Evolutionary conservation across 202 grass and related monocot genomes (phyloP), one percentile per base, ranked within the genome.

Genomic region (Hordeum pubiflorum): DNA sequence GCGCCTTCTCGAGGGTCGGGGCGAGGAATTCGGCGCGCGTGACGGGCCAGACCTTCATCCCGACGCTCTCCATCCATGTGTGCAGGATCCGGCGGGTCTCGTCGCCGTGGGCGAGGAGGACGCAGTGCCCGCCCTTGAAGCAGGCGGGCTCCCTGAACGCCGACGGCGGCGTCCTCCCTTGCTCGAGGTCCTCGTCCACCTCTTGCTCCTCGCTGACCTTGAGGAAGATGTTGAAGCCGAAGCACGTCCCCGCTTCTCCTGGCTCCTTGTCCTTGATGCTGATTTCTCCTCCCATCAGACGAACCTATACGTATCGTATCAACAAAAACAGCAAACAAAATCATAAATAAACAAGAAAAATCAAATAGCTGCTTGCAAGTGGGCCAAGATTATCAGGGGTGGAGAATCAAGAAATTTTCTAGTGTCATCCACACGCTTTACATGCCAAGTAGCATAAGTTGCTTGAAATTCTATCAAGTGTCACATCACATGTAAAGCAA

Each of bases 221-320:
- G 22, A 97, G 26, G 29, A 92, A 74, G 38, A 97, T 80, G 62
- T 92, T 97, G 78, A 97, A 94, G 27, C 74, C 82, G 9, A 97
- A 92, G 57, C 94, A 97, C 59, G 89, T 92, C 40, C 91, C 91
- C 5, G 39, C 73, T 63, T 94, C 87, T 65, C 75, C 79, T 20
- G 79, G 79, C 13, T 85, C 83, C 37, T 91, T 92, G 10, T 94
- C 88, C 62, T 81, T 68, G 21, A 97, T 97, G 63, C 74, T 82
- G 10, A 97, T 97, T 79, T 97, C 94, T 8, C 94, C 89, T 14
- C 94, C 94, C 94, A 94, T 92, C 27, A 97, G 22, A 33, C 94
- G 89, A 55, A 97, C 92, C 94, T 97, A 32, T 23, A 14, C 27
- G 17, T 18, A 50, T 54, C 17, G 17, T 18, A 50, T 54, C 17